Evolutionary conservation across 768 basidiomycete genomes (phyloP).

Genomic region (Tulasnella sp.): DNA sequence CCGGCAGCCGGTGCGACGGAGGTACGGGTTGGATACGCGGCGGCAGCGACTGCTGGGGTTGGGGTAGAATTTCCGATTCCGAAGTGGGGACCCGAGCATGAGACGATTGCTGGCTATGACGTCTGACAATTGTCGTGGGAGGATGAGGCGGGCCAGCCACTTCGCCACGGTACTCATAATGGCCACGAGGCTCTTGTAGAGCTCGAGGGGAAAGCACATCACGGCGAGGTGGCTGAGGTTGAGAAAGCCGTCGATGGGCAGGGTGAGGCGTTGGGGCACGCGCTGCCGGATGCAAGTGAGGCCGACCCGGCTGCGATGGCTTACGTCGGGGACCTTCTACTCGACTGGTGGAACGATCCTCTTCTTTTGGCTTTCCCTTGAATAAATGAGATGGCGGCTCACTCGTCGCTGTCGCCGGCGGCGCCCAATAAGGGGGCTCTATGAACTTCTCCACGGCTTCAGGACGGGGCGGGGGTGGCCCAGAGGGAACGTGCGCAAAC

Average conservation of each 20-base stretch:
- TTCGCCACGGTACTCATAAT: too few species aligned
- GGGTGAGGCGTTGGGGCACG: too few species aligned
- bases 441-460: background rate
- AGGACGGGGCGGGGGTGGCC: conserved; percentile 12
- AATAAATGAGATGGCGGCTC: conserved; percentile 13
- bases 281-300: too few species aligned
- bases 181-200: too few species aligned
- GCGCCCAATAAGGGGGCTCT: background rate
- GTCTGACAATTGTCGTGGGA: too few species aligned
- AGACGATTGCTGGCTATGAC: too few species aligned
- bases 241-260: too few species aligned
- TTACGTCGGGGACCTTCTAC: too few species aligned
- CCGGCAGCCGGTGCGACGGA: conserved; percentile 4
- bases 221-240: too few species aligned
- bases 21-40: background rate
- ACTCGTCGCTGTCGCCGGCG: conserved; percentile 12
- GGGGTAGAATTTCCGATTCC: conserved; percentile 16
- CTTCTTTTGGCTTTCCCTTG: background rate
- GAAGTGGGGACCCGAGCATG: too few species aligned
- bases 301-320: conserved; percentile 1
- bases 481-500: conserved; percentile 5
- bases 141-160: too few species aligned
- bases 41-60: background rate
- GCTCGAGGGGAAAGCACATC: too few species aligned
- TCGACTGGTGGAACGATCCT: background rate